Conservation (phyloP, 768 basidiomycete species). For the Psilocybe sp. region DNA sequence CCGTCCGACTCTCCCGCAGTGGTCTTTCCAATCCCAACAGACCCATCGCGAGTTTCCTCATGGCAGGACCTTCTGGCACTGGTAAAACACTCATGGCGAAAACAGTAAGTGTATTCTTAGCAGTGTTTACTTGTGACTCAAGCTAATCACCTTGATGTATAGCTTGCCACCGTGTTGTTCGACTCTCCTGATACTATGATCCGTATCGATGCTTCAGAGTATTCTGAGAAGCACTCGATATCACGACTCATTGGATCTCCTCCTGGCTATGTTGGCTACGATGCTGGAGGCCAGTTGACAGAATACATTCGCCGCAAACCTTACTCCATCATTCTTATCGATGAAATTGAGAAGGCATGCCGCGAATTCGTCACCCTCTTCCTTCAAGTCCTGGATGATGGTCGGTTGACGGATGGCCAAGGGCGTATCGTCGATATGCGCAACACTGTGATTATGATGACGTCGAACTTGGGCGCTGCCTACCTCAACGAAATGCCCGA, state of each 20-base stretch:
- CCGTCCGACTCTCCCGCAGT: constrained; percentile 87
- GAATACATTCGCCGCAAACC: constrained; percentile 92
- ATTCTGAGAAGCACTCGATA: constrained; percentile 71
- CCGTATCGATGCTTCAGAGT: constrained; percentile 89
- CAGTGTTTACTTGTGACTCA: background rate
- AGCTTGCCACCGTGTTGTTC: constrained; percentile 88
- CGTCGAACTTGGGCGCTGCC: constrained; percentile 83
- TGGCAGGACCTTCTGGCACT: constrained; percentile 89
- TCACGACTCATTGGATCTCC: constrained; percentile 57
- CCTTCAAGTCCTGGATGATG: constrained; percentile 87
- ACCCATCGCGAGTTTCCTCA: constrained; percentile 90
- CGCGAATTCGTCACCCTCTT: constrained; percentile 55
- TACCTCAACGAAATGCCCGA: constrained; percentile 74
- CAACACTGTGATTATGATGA: constrained; percentile 94
- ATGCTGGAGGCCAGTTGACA: constrained; percentile 86
- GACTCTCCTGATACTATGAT: constrained; percentile 92
- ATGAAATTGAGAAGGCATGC: constrained; percentile 90
- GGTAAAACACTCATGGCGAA: constrained; percentile 90
- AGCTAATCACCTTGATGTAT: constrained; percentile 9
- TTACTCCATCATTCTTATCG: constrained; percentile 81
- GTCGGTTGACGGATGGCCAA: constrained; percentile 88
- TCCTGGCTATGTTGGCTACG: constrained; percentile 90
- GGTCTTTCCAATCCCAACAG: constrained; percentile 87
- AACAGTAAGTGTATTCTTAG: constrained; percentile 52
- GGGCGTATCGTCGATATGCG: constrained; percentile 86